A percentile compares a stretch with the other conserved stretches of the same genome.
These are phyloP conservation scores for Cryptococcus maquisensis DNA, from an alignment of 1,284 basidiomycete genomes.

Conservation along the genomic window DNA sequence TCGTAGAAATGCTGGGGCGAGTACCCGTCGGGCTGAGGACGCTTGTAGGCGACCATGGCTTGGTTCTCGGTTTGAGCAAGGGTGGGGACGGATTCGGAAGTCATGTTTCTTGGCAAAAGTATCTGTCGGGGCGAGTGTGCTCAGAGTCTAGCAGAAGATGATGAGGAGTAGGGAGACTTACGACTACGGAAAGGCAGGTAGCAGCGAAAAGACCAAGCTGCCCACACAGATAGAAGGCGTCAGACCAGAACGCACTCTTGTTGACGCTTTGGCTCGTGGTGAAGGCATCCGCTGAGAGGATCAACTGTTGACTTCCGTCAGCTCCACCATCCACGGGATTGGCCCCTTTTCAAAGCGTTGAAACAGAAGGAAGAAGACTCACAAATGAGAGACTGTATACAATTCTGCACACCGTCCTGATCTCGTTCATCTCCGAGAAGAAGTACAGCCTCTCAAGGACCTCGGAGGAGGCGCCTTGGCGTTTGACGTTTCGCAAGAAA, in stretches of 20 bases:
- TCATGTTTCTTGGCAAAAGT: conserved; percentile 36
- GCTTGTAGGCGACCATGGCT: conserved; percentile 22
- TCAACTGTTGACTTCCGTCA: conserved; percentile 12
- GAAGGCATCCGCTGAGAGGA: conserved; percentile 25
- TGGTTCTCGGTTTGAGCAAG: conserved; percentile 8
- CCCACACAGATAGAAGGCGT: conserved; percentile 19
- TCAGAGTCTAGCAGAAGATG: not conserved
- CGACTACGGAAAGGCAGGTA: conserved; percentile 26
- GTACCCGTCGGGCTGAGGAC: conserved; percentile 8
- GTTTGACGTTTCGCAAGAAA: conserved; percentile 15
- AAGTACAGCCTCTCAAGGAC: conserved; percentile 32
- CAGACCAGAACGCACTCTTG: conserved; percentile 21
- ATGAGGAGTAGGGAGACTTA: conserved; percentile 11
- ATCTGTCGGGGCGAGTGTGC: conserved; percentile 13
- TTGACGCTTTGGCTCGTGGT: conserved; percentile 23
- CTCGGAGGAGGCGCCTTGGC: conserved; percentile 31
- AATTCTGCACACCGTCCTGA: conserved; percentile 25
- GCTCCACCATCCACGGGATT: not conserved
- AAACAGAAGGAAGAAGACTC: conserved; percentile 1
- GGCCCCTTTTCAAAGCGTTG: not conserved
- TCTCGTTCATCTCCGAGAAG: conserved; percentile 31
- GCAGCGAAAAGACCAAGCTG: conserved; percentile 26
- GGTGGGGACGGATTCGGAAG: conserved; percentile 21
- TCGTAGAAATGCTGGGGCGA: conserved; percentile 16
- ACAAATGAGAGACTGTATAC: conserved; percentile 27